Percentiles rank a stretch among this genome's conserved stretches.
phyloP scores from a whole-genome alignment of 805 yeast genomes.

The Candida methanosorbosa region DNA sequence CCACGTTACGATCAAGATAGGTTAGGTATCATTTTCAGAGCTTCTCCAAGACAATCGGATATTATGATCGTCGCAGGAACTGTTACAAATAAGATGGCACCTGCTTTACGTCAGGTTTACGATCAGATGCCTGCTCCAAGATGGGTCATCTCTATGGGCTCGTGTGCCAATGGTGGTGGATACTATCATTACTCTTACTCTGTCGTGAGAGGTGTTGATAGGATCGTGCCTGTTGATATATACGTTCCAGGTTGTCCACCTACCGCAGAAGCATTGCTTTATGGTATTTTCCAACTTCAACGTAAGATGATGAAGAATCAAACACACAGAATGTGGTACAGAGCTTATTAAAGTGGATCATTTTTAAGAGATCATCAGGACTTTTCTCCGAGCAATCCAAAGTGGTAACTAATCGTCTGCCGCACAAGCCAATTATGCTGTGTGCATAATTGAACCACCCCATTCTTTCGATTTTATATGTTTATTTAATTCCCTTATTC shows the following conservation, averaged over 20 bases:
- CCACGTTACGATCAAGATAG: slow-evolving; percentile 91
- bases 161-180: slow-evolving; percentile 93
- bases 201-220: slow-evolving; percentile 85
- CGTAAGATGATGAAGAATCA: slow-evolving; percentile 82
- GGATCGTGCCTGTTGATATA: slow-evolving; percentile 81
- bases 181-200: slow-evolving; percentile 85
- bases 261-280: slow-evolving; percentile 83
- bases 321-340: slow-evolving; percentile 81
- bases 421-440: too few relatives aligned
- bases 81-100: slow-evolving; percentile 88
- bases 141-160: slow-evolving; percentile 93
- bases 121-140: slow-evolving; percentile 94
- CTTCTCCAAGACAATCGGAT: slow-evolving; percentile 88
- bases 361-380: too few relatives aligned
- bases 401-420: too few relatives aligned
- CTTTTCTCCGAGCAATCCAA: too few relatives aligned
- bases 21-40: slow-evolving; percentile 87
- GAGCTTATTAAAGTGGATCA: slow-evolving; percentile 38
- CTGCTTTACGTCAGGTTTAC: slow-evolving; percentile 85
- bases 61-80: slow-evolving; percentile 91
- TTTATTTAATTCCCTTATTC: not conserved
- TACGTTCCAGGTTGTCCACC: slow-evolving; percentile 95
- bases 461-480: too few relatives aligned
- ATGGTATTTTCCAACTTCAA: slow-evolving; percentile 82
- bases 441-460: too few relatives aligned